These are phyloP conservation scores for Hirsutella minnesotensis DNA, from an alignment of 2,329 filamentous ascomycete species.

Conservation along the genomic window DNA sequence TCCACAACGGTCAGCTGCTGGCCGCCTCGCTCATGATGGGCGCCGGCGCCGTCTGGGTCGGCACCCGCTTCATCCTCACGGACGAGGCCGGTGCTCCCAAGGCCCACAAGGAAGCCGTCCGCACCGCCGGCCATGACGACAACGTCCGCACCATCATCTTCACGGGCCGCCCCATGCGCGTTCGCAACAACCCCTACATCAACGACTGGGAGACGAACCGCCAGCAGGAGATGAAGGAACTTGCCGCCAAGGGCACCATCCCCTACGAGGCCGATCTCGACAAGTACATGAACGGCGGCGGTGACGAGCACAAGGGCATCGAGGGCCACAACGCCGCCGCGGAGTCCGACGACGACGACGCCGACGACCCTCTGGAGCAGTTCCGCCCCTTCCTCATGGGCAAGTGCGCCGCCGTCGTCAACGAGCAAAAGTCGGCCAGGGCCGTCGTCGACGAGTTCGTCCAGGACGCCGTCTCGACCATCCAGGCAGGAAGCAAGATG, in stretches of 20 bases:
- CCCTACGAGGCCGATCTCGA: slow-evolving; percentile 93
- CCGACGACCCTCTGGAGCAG: slow-evolving; percentile 84
- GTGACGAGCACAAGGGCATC: slow-evolving; percentile 43
- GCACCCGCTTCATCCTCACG: slow-evolving; percentile 86
- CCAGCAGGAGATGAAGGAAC: slow-evolving; percentile 77
- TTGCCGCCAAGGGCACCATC: slow-evolving; percentile 79
- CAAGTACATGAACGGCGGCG: slow-evolving; percentile 55
- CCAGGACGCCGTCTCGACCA: slow-evolving; percentile 58
- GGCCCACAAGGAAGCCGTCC: slow-evolving; percentile 90
- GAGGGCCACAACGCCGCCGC: slow-evolving; percentile 49
- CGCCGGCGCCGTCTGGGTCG: slow-evolving; percentile 87
- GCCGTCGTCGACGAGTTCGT: slow-evolving; percentile 92
- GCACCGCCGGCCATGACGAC: slow-evolving; percentile 85
- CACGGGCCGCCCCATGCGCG: slow-evolving; percentile 87
- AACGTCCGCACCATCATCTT: slow-evolving; percentile 97
- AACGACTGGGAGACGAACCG: slow-evolving; percentile 93
- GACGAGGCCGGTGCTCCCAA: slow-evolving; percentile 91
- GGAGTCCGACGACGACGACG: slow-evolving; percentile 53
- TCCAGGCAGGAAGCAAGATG: slow-evolving; percentile 57
- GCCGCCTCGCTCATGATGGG: slow-evolving; percentile 89
- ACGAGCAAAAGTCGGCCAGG: slow-evolving; percentile 85
- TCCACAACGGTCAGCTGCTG: slow-evolving; percentile 84
- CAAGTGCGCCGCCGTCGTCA: slow-evolving; percentile 87
- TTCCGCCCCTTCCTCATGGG: slow-evolving; percentile 91
- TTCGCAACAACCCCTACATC: slow-evolving; percentile 90